A percentile compares a stretch with the other conserved stretches of the same genome.
phyloP scores from a whole-genome alignment of 106 monocot genomes.

The Xerophyta viscosa region DNA sequence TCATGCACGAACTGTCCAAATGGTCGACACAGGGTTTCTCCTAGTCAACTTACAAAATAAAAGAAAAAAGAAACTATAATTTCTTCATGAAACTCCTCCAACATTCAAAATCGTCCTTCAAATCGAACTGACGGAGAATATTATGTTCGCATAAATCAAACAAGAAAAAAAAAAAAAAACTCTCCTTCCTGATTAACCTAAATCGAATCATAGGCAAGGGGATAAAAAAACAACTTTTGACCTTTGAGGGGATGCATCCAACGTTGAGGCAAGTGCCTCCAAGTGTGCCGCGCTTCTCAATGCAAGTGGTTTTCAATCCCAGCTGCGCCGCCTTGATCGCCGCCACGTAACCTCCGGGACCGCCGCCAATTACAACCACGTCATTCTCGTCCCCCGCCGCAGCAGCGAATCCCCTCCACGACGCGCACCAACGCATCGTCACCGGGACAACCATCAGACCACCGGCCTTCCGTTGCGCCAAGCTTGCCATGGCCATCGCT shows the following conservation, averaged over 20 bases:
- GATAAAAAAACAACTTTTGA: too few species aligned
- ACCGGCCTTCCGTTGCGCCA: conserved; percentile 30
- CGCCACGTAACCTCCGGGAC: conserved; percentile 84
- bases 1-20: too few species aligned
- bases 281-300: conserved; percentile 80
- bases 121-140: too few species aligned
- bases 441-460: not conserved
- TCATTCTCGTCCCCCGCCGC: conserved; percentile 72
- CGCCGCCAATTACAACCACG: conserved; percentile 78
- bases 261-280: conserved; percentile 91
- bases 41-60: too few species aligned
- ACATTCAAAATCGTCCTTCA: too few species aligned
- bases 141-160: too few species aligned
- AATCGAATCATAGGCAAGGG: too few species aligned
- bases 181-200: too few species aligned
- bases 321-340: conserved; percentile 90
- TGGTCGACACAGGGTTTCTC: too few species aligned
- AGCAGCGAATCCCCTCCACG: conserved; percentile 28
- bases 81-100: too few species aligned
- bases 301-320: conserved; percentile 85
- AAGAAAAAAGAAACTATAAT: too few species aligned
- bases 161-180: too few species aligned
- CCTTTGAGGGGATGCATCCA: conserved; percentile 90
- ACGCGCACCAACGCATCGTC: conserved; percentile 3
- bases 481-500: conserved; percentile 52